Base-by-base conservation (phyloP, 805 yeast genomes). In the Wickerhamiella dianesei region DNA sequence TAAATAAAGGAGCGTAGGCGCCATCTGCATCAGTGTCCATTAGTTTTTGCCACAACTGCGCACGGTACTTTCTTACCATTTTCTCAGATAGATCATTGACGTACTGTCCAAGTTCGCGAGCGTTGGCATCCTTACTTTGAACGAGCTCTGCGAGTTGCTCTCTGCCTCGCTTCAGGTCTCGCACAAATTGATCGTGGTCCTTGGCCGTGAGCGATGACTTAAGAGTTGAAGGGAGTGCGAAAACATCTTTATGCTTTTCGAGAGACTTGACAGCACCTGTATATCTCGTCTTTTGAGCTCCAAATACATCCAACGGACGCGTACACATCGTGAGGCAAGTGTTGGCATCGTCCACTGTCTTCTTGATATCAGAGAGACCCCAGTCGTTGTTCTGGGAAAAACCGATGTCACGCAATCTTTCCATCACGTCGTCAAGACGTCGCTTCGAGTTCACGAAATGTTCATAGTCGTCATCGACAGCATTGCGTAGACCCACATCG, bases 371-470 rank as follows among this genome's bases (percentile, higher is more conserved):
- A 13, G 57, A 56, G 39, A 66, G 59, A 14, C 65, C 66, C 54
- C 61, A 60, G 4, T 58, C 62, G 18, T 63, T 50, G 4, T 53
- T 48, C 17, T 50, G 54, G 32, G 54, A 56, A 43, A 63, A 55
- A 9, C 70, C 71, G 16, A 66, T 58, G 25, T 69, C 39, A 8
- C 16, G 64, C 53, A 80, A 76, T 51, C 75, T 78, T 18, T 62
- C 65, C 50, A 77, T 73, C 3, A 80, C 77, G 21, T 71, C 70
- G 56, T 82, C 88, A 35, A 82, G 63, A 3, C 75, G 67, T 20
- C 80, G 74, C 56, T 82, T 82, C 21, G 79, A 71, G 51, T 73
- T 73, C 29, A 82, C 83, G 52, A 80, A 81, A 53, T 72, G 70
- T 46, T 75, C 73, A 53, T 77, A 80, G 56, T 82, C 83, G 13